Base-by-base conservation (phyloP, 176 grass and related monocot species). In the Poa pratensis region DNA sequence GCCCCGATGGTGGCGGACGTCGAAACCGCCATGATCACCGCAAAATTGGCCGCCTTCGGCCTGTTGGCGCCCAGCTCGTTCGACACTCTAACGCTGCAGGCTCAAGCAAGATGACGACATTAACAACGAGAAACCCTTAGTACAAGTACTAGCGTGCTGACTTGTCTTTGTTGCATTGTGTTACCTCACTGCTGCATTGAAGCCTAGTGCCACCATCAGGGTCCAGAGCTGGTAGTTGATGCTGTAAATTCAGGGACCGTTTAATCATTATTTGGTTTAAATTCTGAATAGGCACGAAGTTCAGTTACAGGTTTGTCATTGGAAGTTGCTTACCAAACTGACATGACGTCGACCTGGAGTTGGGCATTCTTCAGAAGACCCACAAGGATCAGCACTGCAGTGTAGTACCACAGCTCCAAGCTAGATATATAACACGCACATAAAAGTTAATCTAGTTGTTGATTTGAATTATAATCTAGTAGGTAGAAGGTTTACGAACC, bases 371-470 rank as follows among this genome's bases (percentile, higher is more conserved):
- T 91, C 2, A 97, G 87, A 65, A 88, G 83, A 9, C 94, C 94
- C 11, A 94, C 92, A 50, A 97, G 92, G 40, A 97, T 90, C 54
- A 97, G 81, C 75, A 97, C 84, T 60, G 92, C 91, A 39, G 90
- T 92, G 81, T 94, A 94, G 80, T 97, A 97, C 94, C 94, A 97
- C 2, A 97, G 84, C 89, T 97, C 94, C 88, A 97, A 91, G 84
- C 94, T 97, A 66, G 4, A 23, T 54, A 62, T 11, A 45, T 54
- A 34, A 73, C 3, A 67, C 48, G 30, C 12, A 39, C 8, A 76
- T 43, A 32, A 22, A 27, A 1, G n/a, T 72, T 69, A 51, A 51
- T 51, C 3, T 50, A 50, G 3, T 1, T 1, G 48, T 16, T 50
- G 14, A 50, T 45, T 9, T 50, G 48, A 50, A 4, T 50, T 50